phyloP scores from a whole-genome alignment of 768 basidiomycete species.

The Mycena indigotica region DNA sequence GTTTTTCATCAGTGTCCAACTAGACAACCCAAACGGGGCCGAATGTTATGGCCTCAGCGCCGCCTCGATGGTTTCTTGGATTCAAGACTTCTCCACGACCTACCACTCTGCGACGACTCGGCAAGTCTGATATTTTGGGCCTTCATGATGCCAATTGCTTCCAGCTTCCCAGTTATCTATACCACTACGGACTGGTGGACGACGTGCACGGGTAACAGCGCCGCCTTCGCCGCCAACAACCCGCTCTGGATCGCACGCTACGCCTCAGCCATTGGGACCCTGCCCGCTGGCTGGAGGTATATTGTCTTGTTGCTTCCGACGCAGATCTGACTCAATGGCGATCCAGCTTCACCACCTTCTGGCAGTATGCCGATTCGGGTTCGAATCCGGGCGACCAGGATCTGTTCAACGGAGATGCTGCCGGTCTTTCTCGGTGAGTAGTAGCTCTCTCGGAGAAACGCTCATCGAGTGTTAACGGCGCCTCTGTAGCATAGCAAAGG shows the following conservation, averaged over 20 bases:
- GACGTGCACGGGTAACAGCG: conserved; percentile 62
- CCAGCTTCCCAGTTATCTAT: conserved; percentile 50
- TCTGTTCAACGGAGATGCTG: conserved; percentile 54
- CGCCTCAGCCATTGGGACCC: conserved; percentile 48
- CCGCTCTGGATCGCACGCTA: conserved; percentile 66
- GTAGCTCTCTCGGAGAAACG: too few relatives aligned
- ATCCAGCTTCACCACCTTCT: conserved; percentile 52
- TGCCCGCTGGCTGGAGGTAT: conserved; percentile 62
- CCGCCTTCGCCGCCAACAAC: conserved; percentile 49
- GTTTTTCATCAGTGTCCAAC: conserved; percentile 3
- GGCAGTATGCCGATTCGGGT: conserved; percentile 61
- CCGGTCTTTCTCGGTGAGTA: conserved; percentile 43
- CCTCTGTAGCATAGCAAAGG: too few relatives aligned
- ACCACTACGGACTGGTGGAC: conserved; percentile 71
- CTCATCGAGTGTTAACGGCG: too few relatives aligned
- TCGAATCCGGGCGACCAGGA: conserved; percentile 61
- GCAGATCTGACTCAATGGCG: neutral
- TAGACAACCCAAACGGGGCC: conserved; percentile 55
- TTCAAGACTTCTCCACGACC: conserved; percentile 61
- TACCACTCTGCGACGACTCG: conserved; percentile 51
- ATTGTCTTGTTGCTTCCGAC: conserved; percentile 7
- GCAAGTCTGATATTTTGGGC: conserved; percentile 14
- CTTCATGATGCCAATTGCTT: conserved; percentile 15
- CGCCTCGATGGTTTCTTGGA: conserved; percentile 64
- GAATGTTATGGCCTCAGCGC: conserved; percentile 57